phyloP scores from a whole-genome alignment of 805 yeast species.

The Hanseniaspora pseudoguilliermondii region DNA sequence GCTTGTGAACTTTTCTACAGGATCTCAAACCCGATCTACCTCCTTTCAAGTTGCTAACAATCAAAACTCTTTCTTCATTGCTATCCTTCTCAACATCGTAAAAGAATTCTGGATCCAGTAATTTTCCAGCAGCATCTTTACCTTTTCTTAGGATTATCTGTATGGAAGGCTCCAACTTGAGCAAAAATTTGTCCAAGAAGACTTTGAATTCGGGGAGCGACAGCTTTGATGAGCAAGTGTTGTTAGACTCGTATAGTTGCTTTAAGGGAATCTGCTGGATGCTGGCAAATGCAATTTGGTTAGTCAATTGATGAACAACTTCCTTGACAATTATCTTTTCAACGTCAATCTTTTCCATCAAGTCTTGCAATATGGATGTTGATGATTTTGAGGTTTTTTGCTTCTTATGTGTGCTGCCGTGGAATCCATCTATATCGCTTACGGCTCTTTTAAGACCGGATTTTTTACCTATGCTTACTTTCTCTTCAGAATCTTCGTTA shows the following conservation, averaged over 20 bases:
- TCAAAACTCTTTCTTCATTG: constrained; percentile 52
- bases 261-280: constrained; percentile 79
- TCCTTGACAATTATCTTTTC: constrained; percentile 35
- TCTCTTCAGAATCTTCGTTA: not conserved
- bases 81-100: constrained; percentile 73
- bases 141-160: constrained; percentile 86
- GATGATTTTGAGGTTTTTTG: constrained; percentile 3
- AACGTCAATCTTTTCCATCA: constrained; percentile 18
- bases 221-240: constrained; percentile 32
- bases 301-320: constrained; percentile 53
- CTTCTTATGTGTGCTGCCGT: not conserved
- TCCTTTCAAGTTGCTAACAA: constrained; percentile 71
- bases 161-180: constrained; percentile 37
- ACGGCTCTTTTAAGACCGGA: constrained; percentile 13
- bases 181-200: constrained; percentile 29
- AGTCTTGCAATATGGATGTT: constrained; percentile 22
- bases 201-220: constrained; percentile 29
- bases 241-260: constrained; percentile 49
- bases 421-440: constrained; percentile 18
- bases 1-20: constrained; percentile 90
- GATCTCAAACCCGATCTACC: constrained; percentile 63
- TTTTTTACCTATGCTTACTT: not conserved
- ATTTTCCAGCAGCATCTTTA: constrained; percentile 93
- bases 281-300: constrained; percentile 83
- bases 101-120: constrained; percentile 85